Evolutionary conservation across 1,284 basidiomycete species (phyloP), one percentile per base, ranked within the genome.

Genomic region (Sporisorium sorghi): DNA sequence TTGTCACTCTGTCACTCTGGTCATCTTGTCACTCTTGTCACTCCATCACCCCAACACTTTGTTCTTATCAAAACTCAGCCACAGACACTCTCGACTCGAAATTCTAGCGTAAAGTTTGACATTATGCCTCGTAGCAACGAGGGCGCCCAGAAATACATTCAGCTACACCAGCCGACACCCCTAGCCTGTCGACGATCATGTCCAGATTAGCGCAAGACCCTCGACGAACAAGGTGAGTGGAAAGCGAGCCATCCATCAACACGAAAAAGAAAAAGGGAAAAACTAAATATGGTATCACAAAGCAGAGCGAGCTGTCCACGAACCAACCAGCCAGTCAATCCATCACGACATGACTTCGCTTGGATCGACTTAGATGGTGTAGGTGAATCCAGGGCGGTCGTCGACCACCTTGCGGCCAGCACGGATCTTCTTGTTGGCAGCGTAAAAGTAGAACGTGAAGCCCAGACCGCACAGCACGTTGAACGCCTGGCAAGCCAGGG

Each of bases 341-440:
- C n/a, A n/a, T n/a, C n/a, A n/a, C n/a, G n/a, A n/a, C n/a, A n/a
- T n/a, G n/a, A n/a, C n/a, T n/a, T n/a, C n/a, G n/a, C n/a, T n/a
- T n/a, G n/a, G n/a, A n/a, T n/a, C 30, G 39, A 14, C 17, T 70
- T 58, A 77, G 72, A 77, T 74, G 56, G 72, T 74, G 75, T 77
- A 77, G 37, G 68, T 71, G 72, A 77, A 77, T 17, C 75, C 75
- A 39, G 67, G 71, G 19, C 67, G 73, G 58, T 67, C 69, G 26
- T 77, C 75, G 30, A 77, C 65, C 11, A 77, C 64, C 75, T 77
- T 77, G 55, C 48, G 63, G 10, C 75, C 75, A 37, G 58, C 61
- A 19, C 66, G 58, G 46, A 72, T 70, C 66, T 74, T 69, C 66
- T 77, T 73, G 77, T 79, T 79, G 54, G 64, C 64, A 12, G 44